These are phyloP conservation scores for Fusarium continuum DNA, from an alignment of 2,329 filamentous ascomycete genomes.

Conservation along the genomic window DNA sequence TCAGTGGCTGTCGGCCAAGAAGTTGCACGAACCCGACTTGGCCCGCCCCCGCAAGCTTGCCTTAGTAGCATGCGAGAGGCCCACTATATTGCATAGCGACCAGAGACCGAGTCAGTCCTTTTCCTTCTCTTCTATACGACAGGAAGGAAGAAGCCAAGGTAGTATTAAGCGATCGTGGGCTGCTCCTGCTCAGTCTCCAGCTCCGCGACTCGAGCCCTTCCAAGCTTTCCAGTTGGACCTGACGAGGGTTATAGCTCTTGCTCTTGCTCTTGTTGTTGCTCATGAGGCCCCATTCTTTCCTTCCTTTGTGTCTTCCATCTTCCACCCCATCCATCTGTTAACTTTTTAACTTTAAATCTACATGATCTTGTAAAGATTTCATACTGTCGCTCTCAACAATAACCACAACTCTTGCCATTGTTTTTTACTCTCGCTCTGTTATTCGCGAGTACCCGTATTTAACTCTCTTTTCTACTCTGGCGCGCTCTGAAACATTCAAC, in stretches of 20 bases:
- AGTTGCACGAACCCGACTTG: slow-evolving; percentile 30
- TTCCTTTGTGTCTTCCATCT: slow-evolving; percentile 18
- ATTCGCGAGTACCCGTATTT: not conserved
- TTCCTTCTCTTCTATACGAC: not conserved
- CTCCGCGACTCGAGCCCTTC: slow-evolving; percentile 7
- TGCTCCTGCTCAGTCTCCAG: slow-evolving; percentile 27
- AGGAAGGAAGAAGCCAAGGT: not conserved
- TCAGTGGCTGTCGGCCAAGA: slow-evolving; percentile 14
- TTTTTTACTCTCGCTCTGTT: no score
- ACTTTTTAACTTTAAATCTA: no score
- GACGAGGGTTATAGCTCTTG: not conserved
- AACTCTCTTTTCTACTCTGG: not conserved
- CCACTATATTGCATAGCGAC: slow-evolving; percentile 33
- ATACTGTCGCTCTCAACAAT: slow-evolving; percentile 9
- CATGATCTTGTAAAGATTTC: slow-evolving; percentile 4
- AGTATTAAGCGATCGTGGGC: slow-evolving; percentile 42
- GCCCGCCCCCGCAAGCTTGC: slow-evolving; percentile 44
- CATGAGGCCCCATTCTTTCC: slow-evolving; percentile 24
- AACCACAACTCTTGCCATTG: no score
- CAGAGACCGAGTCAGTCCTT: slow-evolving; percentile 36
- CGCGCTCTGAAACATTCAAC: not conserved
- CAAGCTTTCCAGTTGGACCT: not conserved
- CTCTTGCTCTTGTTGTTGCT: not conserved
- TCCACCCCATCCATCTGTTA: slow-evolving; percentile 9
- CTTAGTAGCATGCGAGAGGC: slow-evolving; percentile 9